Percentiles rank a stretch among this genome's conserved stretches.
Evolutionary conservation across 2,329 filamentous ascomycete genomes (phyloP).

Genomic region (Colletotrichum liaoningense): DNA sequence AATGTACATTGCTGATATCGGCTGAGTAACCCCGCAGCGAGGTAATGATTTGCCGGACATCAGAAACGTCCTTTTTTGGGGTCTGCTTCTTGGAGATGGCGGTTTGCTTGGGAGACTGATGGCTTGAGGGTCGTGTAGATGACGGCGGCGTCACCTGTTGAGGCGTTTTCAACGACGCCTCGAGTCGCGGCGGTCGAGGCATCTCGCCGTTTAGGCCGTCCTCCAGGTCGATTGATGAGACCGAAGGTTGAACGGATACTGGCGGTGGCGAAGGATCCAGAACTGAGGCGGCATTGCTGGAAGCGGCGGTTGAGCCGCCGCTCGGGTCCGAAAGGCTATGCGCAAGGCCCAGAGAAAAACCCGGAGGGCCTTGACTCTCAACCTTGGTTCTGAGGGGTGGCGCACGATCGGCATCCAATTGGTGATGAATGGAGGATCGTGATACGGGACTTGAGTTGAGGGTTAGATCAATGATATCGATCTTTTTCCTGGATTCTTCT

Average conservation of each 20-base stretch:
- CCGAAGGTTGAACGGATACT: constrained; percentile 25
- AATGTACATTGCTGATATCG: constrained; percentile 59
- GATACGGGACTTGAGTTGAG: constrained; percentile 21
- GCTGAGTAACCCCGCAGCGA: constrained; percentile 45
- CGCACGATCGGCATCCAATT: constrained; percentile 21
- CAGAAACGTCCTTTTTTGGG: constrained; percentile 52
- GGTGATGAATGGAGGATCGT: neutral
- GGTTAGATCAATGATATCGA: constrained; percentile 26
- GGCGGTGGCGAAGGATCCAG: constrained; percentile 33
- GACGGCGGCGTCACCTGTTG: constrained; percentile 34
- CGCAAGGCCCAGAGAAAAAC: constrained; percentile 15
- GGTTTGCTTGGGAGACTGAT: constrained; percentile 42
- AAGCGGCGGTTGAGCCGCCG: constrained; percentile 31
- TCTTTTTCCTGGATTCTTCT: neutral
- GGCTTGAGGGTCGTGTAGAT: constrained; percentile 31
- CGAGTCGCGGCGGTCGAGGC: constrained; percentile 16
- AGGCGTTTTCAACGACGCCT: constrained; percentile 12
- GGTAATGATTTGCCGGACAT: constrained; percentile 45
- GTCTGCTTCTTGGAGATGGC: constrained; percentile 40
- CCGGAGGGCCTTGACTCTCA: constrained; percentile 8
- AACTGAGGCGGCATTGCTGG: constrained; percentile 34
- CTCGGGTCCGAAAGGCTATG: constrained; percentile 29
- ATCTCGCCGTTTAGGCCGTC: constrained; percentile 27
- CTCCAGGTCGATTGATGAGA: constrained; percentile 31
- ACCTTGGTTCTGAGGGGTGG: constrained; percentile 10